A percentile compares a stretch with the other conserved stretches of the same genome.
Conservation (phyloP, 495 filamentous ascomycete species). For the Aspergillus biplanus region DNA sequence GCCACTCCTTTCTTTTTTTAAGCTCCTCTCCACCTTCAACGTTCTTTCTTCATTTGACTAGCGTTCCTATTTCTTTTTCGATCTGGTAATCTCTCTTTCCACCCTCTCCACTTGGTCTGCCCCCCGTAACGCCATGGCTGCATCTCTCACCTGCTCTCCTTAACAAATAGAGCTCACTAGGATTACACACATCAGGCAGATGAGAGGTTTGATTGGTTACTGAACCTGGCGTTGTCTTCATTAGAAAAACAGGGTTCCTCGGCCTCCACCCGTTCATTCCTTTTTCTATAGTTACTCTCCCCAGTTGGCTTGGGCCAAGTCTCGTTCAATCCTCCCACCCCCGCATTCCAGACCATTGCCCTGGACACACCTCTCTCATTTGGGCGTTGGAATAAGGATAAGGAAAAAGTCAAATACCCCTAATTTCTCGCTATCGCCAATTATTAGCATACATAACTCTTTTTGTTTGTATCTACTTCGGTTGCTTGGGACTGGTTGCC, state of each 20-base stretch:
- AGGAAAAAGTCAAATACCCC: not conserved
- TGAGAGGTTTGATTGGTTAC: constrained; percentile 1
- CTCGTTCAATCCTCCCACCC: constrained; percentile 15
- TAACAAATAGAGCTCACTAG: constrained; percentile 5
- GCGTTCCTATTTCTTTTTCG: not conserved
- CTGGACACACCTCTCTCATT: constrained; percentile 16
- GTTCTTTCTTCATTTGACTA: constrained; percentile 2
- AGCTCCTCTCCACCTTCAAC: not conserved
- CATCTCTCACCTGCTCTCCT: not conserved
- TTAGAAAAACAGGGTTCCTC: not conserved
- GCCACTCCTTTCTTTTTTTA: constrained; percentile 1
- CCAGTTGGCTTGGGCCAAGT: not conserved
- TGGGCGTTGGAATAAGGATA: no score
- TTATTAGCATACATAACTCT: constrained; percentile 16
- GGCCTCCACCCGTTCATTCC: not conserved
- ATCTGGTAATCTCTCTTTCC: not conserved
- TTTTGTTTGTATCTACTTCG: constrained; percentile 13
- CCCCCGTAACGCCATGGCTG: constrained; percentile 7
- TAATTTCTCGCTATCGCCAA: not conserved
- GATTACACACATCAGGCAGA: constrained; percentile 5
- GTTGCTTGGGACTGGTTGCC: constrained; percentile 24
- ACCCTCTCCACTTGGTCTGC: not conserved
- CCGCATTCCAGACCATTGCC: constrained; percentile 30
- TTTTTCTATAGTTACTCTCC: not conserved
- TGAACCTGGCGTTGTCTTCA: not conserved